Conservation (phyloP, 306 rosid species). For the Spatholobus suberectus region DNA sequence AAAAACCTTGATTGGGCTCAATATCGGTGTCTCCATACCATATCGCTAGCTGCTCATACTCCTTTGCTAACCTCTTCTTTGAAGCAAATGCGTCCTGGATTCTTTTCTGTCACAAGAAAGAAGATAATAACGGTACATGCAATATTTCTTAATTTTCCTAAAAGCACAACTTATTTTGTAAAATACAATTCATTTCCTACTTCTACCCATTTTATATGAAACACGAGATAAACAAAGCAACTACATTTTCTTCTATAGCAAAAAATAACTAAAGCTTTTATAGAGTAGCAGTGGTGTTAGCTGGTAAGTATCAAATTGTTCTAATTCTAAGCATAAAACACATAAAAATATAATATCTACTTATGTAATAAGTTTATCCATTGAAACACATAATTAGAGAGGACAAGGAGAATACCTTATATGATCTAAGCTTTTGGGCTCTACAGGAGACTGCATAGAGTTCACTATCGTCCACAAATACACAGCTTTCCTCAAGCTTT, state of each 20-base stretch:
- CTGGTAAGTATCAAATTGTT: neutral
- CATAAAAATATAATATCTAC: neutral
- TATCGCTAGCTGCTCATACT: constrained; percentile 84
- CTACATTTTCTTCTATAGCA: neutral
- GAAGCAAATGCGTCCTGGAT: constrained; percentile 76
- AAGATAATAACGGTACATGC: neutral
- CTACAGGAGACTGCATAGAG: constrained; percentile 64
- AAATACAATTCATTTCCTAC: constrained; percentile 24
- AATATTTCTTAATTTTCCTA: constrained; percentile 33
- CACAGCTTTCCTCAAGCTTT: constrained; percentile 57
- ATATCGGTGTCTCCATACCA: constrained; percentile 79
- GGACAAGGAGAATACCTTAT: constrained; percentile 61
- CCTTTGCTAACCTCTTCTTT: constrained; percentile 77
- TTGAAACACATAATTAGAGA: constrained; percentile 14
- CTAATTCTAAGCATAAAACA: constrained; percentile 9
- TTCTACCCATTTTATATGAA: neutral
- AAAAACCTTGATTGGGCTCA: constrained; percentile 28
- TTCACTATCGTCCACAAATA: constrained; percentile 57
- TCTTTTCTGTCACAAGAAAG: constrained; percentile 57
- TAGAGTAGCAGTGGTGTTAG: neutral
- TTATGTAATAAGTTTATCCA: neutral
- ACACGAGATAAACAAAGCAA: constrained; percentile 15
- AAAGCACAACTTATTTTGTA: neutral
- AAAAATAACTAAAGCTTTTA: constrained; percentile 8
- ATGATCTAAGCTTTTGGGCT: constrained; percentile 74